Percentiles rank a stretch among this genome's conserved stretches.
Evolutionary conservation across 164 flowering plant genomes (phyloP).

Genomic region (Cinnamomum micranthum): DNA sequence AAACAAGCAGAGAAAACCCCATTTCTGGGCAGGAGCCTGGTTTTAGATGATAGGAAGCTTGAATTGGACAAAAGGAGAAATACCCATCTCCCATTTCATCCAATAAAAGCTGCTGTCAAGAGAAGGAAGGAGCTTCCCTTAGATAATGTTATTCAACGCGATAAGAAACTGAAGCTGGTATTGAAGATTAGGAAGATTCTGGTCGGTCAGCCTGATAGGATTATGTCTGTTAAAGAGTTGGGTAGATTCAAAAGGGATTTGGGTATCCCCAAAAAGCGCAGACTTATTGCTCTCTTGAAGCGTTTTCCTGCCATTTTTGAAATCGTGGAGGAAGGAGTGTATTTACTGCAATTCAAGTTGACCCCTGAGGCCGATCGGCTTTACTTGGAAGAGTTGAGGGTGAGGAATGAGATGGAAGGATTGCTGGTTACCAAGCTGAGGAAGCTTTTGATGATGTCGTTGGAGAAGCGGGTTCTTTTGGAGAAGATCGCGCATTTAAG

Average conservation of each 20-base stretch:
- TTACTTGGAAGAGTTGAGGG: conserved; percentile 76
- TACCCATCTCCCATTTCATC: conserved; percentile 31
- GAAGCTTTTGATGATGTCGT: conserved; percentile 93
- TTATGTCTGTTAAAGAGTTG: conserved; percentile 66
- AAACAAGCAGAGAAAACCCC: conserved; percentile 23
- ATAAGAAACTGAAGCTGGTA: conserved; percentile 88
- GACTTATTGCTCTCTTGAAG: conserved; percentile 72
- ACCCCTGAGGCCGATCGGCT: conserved; percentile 84
- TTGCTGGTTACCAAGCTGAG: conserved; percentile 64
- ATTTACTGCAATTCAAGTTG: conserved; percentile 52
- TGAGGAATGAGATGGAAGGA: conserved; percentile 78
- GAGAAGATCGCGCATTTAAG: conserved; percentile 83
- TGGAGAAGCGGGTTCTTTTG: conserved; percentile 72
- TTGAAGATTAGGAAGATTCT: conserved; percentile 77
- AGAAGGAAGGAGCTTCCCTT: conserved; percentile 86
- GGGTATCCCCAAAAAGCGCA: conserved; percentile 56
- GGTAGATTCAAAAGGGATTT: conserved; percentile 68
- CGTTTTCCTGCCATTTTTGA: conserved; percentile 83
- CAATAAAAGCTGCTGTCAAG: conserved; percentile 73
- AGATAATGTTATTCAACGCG: conserved; percentile 84
- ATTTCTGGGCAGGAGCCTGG: conserved; percentile 51
- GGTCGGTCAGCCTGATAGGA: conserved; percentile 66
- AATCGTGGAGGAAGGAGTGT: conserved; percentile 89
- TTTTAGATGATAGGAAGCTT: conserved; percentile 22
- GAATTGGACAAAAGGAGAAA: conserved; percentile 21